Evolutionary conservation across 2,329 filamentous ascomycete species (phyloP).

Genomic region (Chaetomium olivaceum): DNA sequence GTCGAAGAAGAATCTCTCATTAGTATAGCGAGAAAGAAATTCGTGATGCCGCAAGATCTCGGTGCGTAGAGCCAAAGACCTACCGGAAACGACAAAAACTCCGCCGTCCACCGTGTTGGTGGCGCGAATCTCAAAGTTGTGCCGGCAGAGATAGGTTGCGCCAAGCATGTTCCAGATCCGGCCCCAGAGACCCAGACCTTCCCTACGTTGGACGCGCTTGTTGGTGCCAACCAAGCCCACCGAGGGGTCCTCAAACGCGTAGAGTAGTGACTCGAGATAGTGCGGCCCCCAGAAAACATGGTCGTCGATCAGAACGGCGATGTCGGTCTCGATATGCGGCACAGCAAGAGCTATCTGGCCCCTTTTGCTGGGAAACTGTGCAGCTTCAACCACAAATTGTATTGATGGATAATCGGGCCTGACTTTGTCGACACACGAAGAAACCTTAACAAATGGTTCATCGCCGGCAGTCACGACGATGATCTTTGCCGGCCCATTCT

Average conservation of each 20-base stretch:
- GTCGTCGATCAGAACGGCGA: conserved; percentile 54
- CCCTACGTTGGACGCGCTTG: conserved; percentile 47
- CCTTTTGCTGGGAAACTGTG: conserved; percentile 49
- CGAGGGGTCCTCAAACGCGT: conserved; percentile 45
- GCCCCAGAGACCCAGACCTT: conserved; percentile 31
- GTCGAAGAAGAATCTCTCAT: conserved; percentile 53
- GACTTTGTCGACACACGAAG: conserved; percentile 20
- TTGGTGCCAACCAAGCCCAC: conserved; percentile 59
- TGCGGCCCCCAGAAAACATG: conserved; percentile 51
- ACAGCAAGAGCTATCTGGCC: conserved; percentile 48
- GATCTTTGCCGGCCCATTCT: conserved; percentile 42
- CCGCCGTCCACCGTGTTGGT: conserved; percentile 60
- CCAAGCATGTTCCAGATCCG: conserved; percentile 57
- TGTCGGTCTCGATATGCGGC: conserved; percentile 39
- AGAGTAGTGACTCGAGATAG: conserved; percentile 47
- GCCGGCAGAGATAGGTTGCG: conserved; percentile 59
- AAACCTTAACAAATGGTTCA: conserved; percentile 30
- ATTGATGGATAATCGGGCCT: conserved; percentile 24
- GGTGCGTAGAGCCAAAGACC: conserved; percentile 55
- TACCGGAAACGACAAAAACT: conserved; percentile 59
- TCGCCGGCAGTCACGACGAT: conserved; percentile 50
- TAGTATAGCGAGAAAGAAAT: conserved; percentile 48
- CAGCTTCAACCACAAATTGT: conserved; percentile 38
- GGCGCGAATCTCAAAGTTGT: conserved; percentile 62
- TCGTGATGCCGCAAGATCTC: conserved; percentile 47